Evolutionary conservation across 176 grass and related monocot species (phyloP).

Genomic region (Elaeis guineensis): DNA sequence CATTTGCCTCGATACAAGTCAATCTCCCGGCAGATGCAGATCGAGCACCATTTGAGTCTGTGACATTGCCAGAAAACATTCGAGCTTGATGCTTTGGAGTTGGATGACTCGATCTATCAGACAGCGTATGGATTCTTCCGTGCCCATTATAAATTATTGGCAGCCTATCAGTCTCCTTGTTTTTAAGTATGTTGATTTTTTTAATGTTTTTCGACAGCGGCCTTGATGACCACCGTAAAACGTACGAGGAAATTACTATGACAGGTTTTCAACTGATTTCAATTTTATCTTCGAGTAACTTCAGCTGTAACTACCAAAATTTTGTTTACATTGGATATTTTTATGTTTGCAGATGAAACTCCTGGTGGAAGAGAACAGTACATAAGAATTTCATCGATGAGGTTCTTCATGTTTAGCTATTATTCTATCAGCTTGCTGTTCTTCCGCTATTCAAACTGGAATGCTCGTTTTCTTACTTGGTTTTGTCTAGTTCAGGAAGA

Average conservation of each 20-base stretch:
- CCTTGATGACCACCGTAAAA: slow-evolving; percentile 44
- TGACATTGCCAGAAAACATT: slow-evolving; percentile 73
- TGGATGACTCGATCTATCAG: slow-evolving; percentile 43
- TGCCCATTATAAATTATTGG: too few relatives aligned
- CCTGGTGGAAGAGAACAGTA: slow-evolving; percentile 34
- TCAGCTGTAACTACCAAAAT: neutral
- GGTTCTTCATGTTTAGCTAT: slow-evolving; percentile 34
- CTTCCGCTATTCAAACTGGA: neutral
- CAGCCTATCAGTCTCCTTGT: too few relatives aligned
- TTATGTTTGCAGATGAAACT: slow-evolving; percentile 30
- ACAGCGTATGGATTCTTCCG: slow-evolving; percentile 38
- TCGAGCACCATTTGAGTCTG: slow-evolving; percentile 39
- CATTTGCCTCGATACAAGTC: slow-evolving; percentile 45
- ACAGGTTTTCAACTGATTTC: slow-evolving; percentile 27
- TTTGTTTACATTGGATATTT: neutral
- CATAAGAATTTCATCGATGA: slow-evolving; percentile 53
- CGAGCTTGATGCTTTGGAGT: slow-evolving; percentile 55
- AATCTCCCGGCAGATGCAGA: slow-evolving; percentile 50
- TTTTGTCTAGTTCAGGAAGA: slow-evolving; percentile 34
- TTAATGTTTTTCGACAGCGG: slow-evolving; percentile 31
- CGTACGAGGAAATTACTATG: slow-evolving; percentile 70
- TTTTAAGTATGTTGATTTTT: too few relatives aligned
- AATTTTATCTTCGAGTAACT: neutral
- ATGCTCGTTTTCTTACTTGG: slow-evolving; percentile 12
- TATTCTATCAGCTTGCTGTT: slow-evolving; percentile 4